A percentile compares a stretch with the other conserved stretches of the same genome.
Conservation (phyloP, 805 yeast species). For the Gaillardinia entomophila region DNA sequence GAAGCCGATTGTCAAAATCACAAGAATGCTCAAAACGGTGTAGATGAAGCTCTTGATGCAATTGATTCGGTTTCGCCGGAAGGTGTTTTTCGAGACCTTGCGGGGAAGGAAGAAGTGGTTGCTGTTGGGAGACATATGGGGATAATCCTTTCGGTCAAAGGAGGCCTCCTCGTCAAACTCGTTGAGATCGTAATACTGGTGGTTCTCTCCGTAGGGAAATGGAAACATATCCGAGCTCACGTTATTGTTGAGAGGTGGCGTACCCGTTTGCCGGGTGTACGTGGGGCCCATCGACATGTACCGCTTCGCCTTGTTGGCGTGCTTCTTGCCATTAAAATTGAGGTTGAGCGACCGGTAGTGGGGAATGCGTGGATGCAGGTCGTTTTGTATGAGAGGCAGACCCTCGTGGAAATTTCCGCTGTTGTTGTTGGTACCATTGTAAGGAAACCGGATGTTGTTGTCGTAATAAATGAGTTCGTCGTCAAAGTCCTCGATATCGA, state of each 20-base stretch:
- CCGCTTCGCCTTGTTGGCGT: conserved; percentile 23
- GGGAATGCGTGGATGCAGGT: conserved; percentile 22
- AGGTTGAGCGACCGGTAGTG: conserved; percentile 38
- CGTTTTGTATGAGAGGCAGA: conserved; percentile 22
- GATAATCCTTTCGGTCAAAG: conserved; percentile 6
- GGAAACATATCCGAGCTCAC: conserved; percentile 26
- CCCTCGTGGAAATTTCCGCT: conserved; percentile 21
- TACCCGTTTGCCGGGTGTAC: conserved; percentile 4
- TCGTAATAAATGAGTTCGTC: conserved; percentile 47
- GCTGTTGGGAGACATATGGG: conserved; percentile 15
- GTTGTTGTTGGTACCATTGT: conserved; percentile 14
- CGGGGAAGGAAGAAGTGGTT: conserved; percentile 24
- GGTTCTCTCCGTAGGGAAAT: conserved; percentile 27
- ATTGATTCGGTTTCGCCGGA: conserved; percentile 7
- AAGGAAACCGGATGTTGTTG: conserved; percentile 34
- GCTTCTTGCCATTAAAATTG: conserved; percentile 18
- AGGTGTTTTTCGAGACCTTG: conserved; percentile 15
- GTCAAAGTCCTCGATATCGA: conserved; percentile 48
- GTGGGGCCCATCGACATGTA: conserved; percentile 32
- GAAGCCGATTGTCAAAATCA: conserved; percentile 67
- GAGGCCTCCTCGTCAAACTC: conserved; percentile 32
- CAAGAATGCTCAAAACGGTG: conserved; percentile 39
- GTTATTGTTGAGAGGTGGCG: conserved; percentile 5
- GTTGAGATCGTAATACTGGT: conserved; percentile 32
- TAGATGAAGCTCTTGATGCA: conserved; percentile 32